Evolutionary conservation across 1,284 basidiomycete species (phyloP), one percentile per base, ranked within the genome.

Genomic region (Flammula alnicola): DNA sequence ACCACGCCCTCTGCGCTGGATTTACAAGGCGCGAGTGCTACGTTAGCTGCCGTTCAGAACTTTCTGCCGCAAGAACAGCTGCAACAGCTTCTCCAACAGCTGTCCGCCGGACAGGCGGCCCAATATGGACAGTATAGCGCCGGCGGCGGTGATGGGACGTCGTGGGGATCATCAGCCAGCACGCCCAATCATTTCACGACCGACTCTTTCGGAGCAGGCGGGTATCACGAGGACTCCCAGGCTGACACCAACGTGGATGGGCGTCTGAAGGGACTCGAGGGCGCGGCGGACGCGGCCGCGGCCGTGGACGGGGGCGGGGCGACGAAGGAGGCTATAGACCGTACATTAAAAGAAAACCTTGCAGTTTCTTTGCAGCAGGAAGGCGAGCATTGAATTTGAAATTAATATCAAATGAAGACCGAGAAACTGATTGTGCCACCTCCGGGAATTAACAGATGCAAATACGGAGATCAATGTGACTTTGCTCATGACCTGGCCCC

Each of bases 291-390:
- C 67, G 79, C 23, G 61, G 66, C 9, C 60, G 69, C 25, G 77
- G 77, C 17, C 68, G 80, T 44, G 65, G 65, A 19, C 60, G 66
- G 38, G 65, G 69, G 35, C 59, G 68, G 20, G 65, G 67, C 32
- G 56, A 67, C 19, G 63, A 77, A 37, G 76, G 75, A 54, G 83
- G 80, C 54, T 80, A 75, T 85, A 88, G 79, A 83, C 78, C 74
- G 32, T 60, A 70, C 74, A 86, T 75, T 80, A 88, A 84, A 82
- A 79, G 84, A 83, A 84, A 81, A 84, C 82, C 84, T 74, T 91
- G 89, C 85, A 86, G 77, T 79, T 91, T 90, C 77, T 91, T 84
- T 80, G 81, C 81, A 74, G 79, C 83, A 79, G 89, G 88, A 88
- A 91, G 88, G 88, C 85, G 83, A 91, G 89, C 84, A 79, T 77